phyloP scores from a whole-genome alignment of 495 filamentous ascomycete species.

The Extremus antarcticus region DNA sequence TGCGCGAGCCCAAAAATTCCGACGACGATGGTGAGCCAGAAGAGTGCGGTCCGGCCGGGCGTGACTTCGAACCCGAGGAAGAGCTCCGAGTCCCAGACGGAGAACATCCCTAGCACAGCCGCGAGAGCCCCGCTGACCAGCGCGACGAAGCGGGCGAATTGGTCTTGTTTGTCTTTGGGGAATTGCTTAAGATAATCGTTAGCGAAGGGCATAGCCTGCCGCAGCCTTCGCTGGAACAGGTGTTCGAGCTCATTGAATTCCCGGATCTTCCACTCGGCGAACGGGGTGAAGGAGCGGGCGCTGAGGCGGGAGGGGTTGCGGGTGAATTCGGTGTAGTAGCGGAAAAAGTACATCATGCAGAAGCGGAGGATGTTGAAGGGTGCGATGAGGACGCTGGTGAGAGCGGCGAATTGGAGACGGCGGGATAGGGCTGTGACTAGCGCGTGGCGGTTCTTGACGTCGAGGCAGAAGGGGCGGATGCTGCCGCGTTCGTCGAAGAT shows the following conservation, averaged over 20 bases:
- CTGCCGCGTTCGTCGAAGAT: slow-evolving; percentile 84
- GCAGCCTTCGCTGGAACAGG: slow-evolving; percentile 74
- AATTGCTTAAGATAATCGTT: slow-evolving; percentile 91
- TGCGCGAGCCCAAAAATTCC: slow-evolving; percentile 70
- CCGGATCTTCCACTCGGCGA: slow-evolving; percentile 96
- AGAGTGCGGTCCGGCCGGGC: slow-evolving; percentile 67
- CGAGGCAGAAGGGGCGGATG: slow-evolving; percentile 70
- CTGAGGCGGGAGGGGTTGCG: slow-evolving; percentile 77
- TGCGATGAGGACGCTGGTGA: slow-evolving; percentile 76
- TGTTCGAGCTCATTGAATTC: slow-evolving; percentile 96
- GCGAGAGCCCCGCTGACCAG: slow-evolving; percentile 79
- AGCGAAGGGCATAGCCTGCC: slow-evolving; percentile 92
- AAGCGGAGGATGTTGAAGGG: slow-evolving; percentile 77
- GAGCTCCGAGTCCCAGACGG: slow-evolving; percentile 76
- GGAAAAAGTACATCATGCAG: slow-evolving; percentile 77
- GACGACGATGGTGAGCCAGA: slow-evolving; percentile 52
- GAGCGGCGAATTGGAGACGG: slow-evolving; percentile 68
- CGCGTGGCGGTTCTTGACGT: slow-evolving; percentile 63
- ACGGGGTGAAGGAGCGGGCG: slow-evolving; percentile 77
- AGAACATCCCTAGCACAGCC: slow-evolving; percentile 68
- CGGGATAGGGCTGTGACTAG: slow-evolving; percentile 64
- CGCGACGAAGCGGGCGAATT: slow-evolving; percentile 68
- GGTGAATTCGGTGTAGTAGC: slow-evolving; percentile 64
- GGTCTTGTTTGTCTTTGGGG: slow-evolving; percentile 83
- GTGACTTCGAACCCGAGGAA: slow-evolving; percentile 89